Percentiles rank a stretch among this genome's conserved stretches.
Conservation (phyloP, 2,329 filamentous ascomycete species). For the Colletotrichum scovillei region DNA sequence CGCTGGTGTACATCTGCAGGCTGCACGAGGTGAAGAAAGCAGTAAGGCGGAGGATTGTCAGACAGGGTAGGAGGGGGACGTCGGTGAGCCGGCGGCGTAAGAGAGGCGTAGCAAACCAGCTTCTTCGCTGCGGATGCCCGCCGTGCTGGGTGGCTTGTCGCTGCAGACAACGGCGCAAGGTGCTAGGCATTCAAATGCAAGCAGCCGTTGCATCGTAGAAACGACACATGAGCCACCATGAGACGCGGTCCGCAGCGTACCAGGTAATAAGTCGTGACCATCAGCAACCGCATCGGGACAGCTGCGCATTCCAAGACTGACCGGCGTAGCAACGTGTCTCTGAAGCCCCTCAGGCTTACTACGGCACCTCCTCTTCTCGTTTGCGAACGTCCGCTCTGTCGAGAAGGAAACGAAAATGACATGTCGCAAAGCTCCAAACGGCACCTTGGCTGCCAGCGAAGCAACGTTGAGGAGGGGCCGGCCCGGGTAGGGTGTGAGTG, state of each 20-base stretch:
- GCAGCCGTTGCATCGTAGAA: conserved; percentile 15
- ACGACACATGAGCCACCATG: conserved; percentile 11
- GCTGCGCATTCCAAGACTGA: conserved; percentile 29
- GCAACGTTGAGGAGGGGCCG: conserved; percentile 23
- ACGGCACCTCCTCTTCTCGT: neutral
- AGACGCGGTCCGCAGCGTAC: neutral
- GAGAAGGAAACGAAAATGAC: conserved; percentile 12
- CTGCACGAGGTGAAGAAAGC: conserved; percentile 32
- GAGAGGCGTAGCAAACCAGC: conserved; percentile 27
- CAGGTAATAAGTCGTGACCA: neutral
- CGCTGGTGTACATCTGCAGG: conserved; percentile 16
- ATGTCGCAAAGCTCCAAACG: conserved; percentile 17
- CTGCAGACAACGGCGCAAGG: conserved; percentile 19
- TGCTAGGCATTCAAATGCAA: conserved; percentile 1
- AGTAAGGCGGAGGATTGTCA: conserved; percentile 33
- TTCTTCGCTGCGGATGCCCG: neutral
- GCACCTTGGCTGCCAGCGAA: conserved; percentile 25
- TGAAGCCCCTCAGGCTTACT: conserved; percentile 14
- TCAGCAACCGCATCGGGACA: conserved; percentile 18
- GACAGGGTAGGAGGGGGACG: conserved; percentile 14
- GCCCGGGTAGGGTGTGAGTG: conserved; percentile 25
- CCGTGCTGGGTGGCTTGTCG: neutral
- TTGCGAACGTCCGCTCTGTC: neutral
- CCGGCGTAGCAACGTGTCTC: conserved; percentile 28
- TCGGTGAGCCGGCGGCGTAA: conserved; percentile 12